Evolutionary conservation across 352 stramenopile genomes (phyloP), one percentile per base, ranked within the genome.

Genomic region (Phytophthora vignae): DNA sequence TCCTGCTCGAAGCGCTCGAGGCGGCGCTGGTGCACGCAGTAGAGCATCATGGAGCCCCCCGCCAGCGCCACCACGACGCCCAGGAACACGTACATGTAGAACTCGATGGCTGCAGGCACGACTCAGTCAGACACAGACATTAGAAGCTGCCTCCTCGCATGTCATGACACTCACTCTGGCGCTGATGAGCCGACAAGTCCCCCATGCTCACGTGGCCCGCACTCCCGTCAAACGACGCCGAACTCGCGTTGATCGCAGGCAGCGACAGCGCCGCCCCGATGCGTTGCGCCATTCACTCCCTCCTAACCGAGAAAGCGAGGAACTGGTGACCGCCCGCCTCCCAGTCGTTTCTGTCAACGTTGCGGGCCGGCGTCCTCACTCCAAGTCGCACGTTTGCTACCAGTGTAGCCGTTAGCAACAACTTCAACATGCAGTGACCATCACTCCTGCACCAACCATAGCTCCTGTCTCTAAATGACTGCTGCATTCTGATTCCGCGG

Each of bases 31-130:
- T 94, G 87, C 57, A 86, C 74, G 67, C 77, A 93, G 60, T 95
- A 95, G 1, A 87, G 60, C 19, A 87, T 46, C 46, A 93, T 36
- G 60, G 74, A 86, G 17, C 70, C 66, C 10, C 77, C 49, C 19
- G 61, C 79, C 38, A 94, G 64, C 3, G 55, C 52, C 11, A 87
- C n/a, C 73, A 94, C 82, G 58, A 84, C 77, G 40, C 83, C 84
- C 38, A 93, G 64, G 40, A 95, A 90, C 53, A 93, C 81, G 62
- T 93, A 95, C 19, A 95, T 73, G 67, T 93, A 94, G 70, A 75
- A 84, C 46, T 84, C 77, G 27, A 89, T 67, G 42, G 67, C 82
- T 86, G 52, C 10, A 54, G 40, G 11, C 29, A 56, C 48, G 27
- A 19, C 42, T 19, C 6, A 50, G 42, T 50, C 42, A 44, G 38